Evolutionary conservation across 2,329 filamentous ascomycete genomes (phyloP), one percentile per base, ranked within the genome.

Genomic region (Penicillium janthinellum): DNA sequence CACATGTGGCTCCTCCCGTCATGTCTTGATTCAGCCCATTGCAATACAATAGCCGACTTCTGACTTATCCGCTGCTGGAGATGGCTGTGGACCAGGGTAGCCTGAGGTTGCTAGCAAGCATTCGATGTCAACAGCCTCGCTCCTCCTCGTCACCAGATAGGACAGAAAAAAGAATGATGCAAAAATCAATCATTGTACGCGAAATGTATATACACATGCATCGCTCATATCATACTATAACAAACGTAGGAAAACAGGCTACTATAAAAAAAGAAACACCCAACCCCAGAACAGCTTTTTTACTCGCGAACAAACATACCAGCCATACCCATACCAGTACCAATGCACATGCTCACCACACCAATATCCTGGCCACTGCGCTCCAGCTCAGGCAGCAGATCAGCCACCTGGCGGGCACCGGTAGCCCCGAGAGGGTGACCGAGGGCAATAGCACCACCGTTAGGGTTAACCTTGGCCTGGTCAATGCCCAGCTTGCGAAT

Each of bases 401-500:
- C 94, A 50, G 87, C 87, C 68, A 92, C 78, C 84, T 96, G 89
- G 66, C 93, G 83, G 34, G 90, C 91, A 37, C 91, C 92, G 5
- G 93, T 97, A 35, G 92, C 93, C 49, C 94, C 93, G 1, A 97
- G 83, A 5, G 93, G 93, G 75, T 97, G 94, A 1, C 94, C 94
- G 25, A 97, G 79, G n/a, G 94, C 93, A 75, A 97, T 96, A 2
- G 93, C 94, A 35, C 94, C 93, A 61, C 94, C 94, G 69, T 96
- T 92, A 0, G 92, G 92, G 78, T 98, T 98, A 17, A 97, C 90
- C 77, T 85, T 88, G 7, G 85, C 86, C 57, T 85, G 78, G 67
- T 88, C 83, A 79, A 87, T 66, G 71, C 85, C 70, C 22, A 81
- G 65, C 69, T 86, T 84, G 61, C 91, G 81, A 48, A 94, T 78